Evolutionary conservation across 2,329 filamentous ascomycete genomes (phyloP).

Genomic region (Fusarium armeniacum): DNA sequence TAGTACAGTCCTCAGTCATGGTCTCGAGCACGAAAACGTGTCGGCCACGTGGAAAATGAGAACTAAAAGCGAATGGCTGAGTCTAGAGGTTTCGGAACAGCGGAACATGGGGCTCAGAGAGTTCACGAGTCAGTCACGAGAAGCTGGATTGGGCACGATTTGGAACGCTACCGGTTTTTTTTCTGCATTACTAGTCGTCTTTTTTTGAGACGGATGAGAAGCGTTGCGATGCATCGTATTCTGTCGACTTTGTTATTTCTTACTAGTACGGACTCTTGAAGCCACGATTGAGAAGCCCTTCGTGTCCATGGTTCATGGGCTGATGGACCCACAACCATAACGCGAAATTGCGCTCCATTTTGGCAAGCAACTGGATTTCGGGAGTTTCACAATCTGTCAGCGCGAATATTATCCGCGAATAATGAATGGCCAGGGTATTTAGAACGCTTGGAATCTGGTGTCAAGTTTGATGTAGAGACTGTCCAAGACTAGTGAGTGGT

Average conservation of each 20-base stretch:
- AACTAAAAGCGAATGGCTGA: not conserved
- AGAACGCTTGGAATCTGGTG: not conserved
- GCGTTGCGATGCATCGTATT: not conserved
- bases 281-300: not conserved
- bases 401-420: not conserved
- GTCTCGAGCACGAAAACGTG: slow-evolving; percentile 18
- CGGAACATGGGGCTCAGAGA: not conserved
- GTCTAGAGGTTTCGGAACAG: not conserved
- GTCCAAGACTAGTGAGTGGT: not conserved
- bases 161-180: not conserved
- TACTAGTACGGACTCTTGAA: not conserved
- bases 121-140: slow-evolving; percentile 20
- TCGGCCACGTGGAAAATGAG: slow-evolving; percentile 23
- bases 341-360: not conserved
- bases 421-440: not conserved
- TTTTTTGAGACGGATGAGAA: not conserved
- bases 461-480: not conserved
- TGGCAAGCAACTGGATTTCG: not conserved
- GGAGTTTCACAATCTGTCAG: not conserved
- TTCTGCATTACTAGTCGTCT: not conserved
- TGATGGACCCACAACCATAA: not conserved
- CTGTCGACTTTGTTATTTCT: not conserved
- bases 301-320: not conserved
- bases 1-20: slow-evolving; percentile 2
- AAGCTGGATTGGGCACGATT: not conserved